Percentiles rank a stretch among this genome's conserved stretches.
These are phyloP conservation scores for Saccharomycopsis synnaedendra DNA, from an alignment of 805 yeast species.

Conservation along the genomic window DNA sequence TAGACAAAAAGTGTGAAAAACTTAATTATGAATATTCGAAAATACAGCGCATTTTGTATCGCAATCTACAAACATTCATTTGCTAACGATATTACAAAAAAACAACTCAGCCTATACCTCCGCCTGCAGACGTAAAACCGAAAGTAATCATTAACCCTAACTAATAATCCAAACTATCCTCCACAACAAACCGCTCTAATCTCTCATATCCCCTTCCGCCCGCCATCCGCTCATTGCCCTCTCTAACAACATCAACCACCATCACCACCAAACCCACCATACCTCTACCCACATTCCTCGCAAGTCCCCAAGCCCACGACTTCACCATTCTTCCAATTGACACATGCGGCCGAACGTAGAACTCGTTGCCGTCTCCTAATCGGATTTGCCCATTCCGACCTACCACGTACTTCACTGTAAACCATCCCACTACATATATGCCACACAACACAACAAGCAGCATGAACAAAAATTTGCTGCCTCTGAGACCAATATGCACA, in stretches of 20 bases:
- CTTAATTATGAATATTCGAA: too few relatives aligned
- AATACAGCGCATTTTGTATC: too few relatives aligned
- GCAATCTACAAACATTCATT: too few relatives aligned
- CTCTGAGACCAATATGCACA: conserved; percentile 40
- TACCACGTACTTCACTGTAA: not conserved
- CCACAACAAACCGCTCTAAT: too few relatives aligned
- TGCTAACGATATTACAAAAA: too few relatives aligned
- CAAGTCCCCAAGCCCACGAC: not conserved
- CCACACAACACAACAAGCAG: conserved; percentile 37
- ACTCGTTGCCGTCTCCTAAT: conserved; percentile 17
- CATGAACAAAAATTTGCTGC: conserved; percentile 39
- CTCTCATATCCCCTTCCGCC: too few relatives aligned
- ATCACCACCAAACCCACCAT: conserved; percentile 2
- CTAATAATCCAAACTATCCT: too few relatives aligned
- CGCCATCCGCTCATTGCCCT: conserved; percentile 4
- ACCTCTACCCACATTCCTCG: not conserved
- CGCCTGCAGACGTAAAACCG: too few relatives aligned
- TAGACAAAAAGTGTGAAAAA: too few relatives aligned
- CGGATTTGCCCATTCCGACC: not conserved
- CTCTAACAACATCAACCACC: conserved; percentile 9
- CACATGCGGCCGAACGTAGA: conserved; percentile 72
- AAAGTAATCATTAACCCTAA: too few relatives aligned
- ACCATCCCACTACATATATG: conserved; percentile 13
- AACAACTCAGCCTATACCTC: too few relatives aligned
- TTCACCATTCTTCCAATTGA: not conserved